These are phyloP conservation scores for Plasmodium coatneyi DNA, from an alignment of 169 alveolate genomes.

Conservation along the genomic window DNA sequence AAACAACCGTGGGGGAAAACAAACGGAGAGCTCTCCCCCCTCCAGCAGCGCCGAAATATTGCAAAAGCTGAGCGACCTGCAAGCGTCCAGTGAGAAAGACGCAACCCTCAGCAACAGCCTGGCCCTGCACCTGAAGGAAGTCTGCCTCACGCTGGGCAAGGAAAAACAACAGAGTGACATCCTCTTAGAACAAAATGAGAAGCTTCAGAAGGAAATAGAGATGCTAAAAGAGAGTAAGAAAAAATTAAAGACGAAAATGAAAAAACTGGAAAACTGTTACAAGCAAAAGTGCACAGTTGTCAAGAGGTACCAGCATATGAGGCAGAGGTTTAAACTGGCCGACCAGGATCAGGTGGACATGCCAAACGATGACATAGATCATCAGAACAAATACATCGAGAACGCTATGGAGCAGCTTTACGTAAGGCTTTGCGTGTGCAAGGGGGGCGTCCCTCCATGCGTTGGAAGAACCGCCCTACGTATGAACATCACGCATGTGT, in stretches of 20 bases:
- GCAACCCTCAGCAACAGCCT: constrained; percentile 1
- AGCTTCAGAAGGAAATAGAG: constrained; percentile 24
- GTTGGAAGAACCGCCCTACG: neutral
- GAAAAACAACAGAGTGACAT: constrained; percentile 54
- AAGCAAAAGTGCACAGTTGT: constrained; percentile 24
- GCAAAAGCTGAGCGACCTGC: neutral
- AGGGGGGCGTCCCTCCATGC: neutral
- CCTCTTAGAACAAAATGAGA: constrained; percentile 17
- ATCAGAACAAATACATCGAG: constrained; percentile 41
- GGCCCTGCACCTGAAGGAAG: constrained; percentile 27
- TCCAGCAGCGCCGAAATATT: neutral
- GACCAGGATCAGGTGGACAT: constrained; percentile 12
- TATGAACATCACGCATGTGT: neutral
- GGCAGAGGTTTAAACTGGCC: constrained; percentile 3
- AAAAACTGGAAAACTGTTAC: constrained; percentile 17
- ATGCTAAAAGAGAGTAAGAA: constrained; percentile 16
- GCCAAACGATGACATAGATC: constrained; percentile 22
- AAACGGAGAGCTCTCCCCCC: neutral
- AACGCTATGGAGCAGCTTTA: constrained; percentile 45
- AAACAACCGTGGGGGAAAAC: neutral
- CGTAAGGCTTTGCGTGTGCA: constrained; percentile 11
- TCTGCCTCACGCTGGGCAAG: constrained; percentile 16
- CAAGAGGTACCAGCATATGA: constrained; percentile 16
- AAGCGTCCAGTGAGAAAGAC: constrained; percentile 2
- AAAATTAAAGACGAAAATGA: constrained; percentile 18